A percentile compares a stretch with the other conserved stretches of the same genome.
These are phyloP conservation scores for Ascochyta fabae DNA, from an alignment of 2,329 filamentous ascomycete genomes.

Conservation along the genomic window DNA sequence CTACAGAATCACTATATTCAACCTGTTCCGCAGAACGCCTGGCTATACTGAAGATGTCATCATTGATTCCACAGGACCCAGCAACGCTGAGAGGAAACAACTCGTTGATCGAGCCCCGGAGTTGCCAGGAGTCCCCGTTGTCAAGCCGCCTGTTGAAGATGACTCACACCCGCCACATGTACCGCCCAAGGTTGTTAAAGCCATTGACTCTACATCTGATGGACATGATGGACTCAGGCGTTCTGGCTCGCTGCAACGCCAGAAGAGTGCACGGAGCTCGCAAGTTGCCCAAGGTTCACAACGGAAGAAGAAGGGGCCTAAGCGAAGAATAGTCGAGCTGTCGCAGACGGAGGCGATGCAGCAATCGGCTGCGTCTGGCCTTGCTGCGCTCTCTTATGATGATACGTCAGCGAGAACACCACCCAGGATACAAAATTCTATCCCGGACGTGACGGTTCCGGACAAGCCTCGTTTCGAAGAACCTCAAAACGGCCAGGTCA, in stretches of 20 bases:
- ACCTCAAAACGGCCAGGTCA: constrained; percentile 26
- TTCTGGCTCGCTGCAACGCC: constrained; percentile 40
- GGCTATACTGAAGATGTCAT: constrained; percentile 90
- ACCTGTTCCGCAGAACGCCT: constrained; percentile 87
- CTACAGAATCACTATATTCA: constrained; percentile 92
- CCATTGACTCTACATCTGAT: constrained; percentile 30
- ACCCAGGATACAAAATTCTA: constrained; percentile 25
- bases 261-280: constrained; percentile 43
- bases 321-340: constrained; percentile 65
- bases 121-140: constrained; percentile 75
- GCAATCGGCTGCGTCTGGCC: constrained; percentile 36
- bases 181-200: constrained; percentile 63
- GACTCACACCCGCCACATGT: constrained; percentile 59
- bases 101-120: constrained; percentile 82
- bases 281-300: constrained; percentile 55
- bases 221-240: constrained; percentile 28
- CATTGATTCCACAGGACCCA: constrained; percentile 83
- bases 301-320: constrained; percentile 63
- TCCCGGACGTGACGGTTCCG: constrained; percentile 17
- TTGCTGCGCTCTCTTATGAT: constrained; percentile 40
- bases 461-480: constrained; percentile 39
- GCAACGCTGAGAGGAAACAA: constrained; percentile 83
- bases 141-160: constrained; percentile 72
- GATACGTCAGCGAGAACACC: constrained; percentile 27
- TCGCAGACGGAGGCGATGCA: constrained; percentile 54